Conservation (phyloP, 345 rosid species). For the Zanthoxylum bungeanum region DNA sequence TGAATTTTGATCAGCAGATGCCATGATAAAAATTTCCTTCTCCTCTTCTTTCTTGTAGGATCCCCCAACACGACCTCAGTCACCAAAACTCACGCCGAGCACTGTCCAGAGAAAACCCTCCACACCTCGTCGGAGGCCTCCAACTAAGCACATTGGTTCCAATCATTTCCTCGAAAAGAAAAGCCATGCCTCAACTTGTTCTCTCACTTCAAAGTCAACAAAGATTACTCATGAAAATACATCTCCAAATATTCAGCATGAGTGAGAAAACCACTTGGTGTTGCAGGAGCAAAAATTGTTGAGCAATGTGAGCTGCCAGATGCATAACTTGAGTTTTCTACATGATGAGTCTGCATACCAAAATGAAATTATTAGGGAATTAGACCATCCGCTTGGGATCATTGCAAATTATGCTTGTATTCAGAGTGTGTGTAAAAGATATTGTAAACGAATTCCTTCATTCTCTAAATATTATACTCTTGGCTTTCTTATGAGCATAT, state of each 20-base stretch:
- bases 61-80: constrained; percentile 24
- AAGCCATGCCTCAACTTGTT: constrained; percentile 11
- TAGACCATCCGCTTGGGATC: neutral
- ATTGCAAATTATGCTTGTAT: constrained; percentile 15
- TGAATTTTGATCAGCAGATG: neutral
- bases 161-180: constrained; percentile 30
- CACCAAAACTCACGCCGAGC: constrained; percentile 21
- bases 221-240: constrained; percentile 29
- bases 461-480: neutral
- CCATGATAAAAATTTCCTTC: neutral
- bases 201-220: constrained; percentile 19
- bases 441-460: constrained; percentile 2
- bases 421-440: constrained; percentile 5
- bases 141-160: constrained; percentile 21
- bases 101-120: constrained; percentile 16
- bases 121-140: constrained; percentile 24
- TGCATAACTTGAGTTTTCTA: neutral
- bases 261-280: neutral
- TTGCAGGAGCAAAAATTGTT: neutral
- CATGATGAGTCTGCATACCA: constrained; percentile 1
- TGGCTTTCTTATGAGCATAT: neutral
- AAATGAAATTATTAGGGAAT: neutral
- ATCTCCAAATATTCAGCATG: constrained; percentile 39
- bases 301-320: neutral
- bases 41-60: constrained; percentile 20